phyloP scores from a whole-genome alignment of 202 grass and related monocot genomes.

The Zizania palustris region DNA sequence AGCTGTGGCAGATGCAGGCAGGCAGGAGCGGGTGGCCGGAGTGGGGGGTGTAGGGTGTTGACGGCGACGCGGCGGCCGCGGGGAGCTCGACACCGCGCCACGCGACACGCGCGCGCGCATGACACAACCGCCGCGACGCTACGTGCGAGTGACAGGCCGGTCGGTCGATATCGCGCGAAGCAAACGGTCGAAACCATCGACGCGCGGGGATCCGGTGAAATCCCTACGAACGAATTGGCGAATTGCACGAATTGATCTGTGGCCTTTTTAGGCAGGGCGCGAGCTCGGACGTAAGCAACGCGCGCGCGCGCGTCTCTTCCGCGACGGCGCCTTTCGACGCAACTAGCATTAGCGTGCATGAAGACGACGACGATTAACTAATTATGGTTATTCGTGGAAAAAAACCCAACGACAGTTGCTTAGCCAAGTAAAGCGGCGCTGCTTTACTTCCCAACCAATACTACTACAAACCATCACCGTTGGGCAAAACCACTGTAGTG shows the following conservation, averaged over 20 bases:
- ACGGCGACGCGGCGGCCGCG: slow-evolving; percentile 26
- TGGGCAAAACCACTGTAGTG: no score
- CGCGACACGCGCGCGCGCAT: neutral
- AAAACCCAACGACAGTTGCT: neutral
- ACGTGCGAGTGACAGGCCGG: neutral
- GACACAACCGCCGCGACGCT: neutral
- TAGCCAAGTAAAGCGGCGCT: neutral
- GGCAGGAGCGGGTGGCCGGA: neutral
- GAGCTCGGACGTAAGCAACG: neutral
- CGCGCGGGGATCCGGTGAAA: neutral
- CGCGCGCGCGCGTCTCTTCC: slow-evolving; percentile 28
- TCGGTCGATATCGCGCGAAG: no score
- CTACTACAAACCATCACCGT: no score
- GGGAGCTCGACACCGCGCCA: slow-evolving; percentile 36
- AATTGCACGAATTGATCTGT: no score
- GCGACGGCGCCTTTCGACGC: slow-evolving; percentile 43
- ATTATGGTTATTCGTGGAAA: neutral
- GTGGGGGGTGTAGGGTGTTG: neutral
- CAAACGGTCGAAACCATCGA: neutral
- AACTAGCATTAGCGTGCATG: slow-evolving; percentile 26
- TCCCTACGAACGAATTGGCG: neutral
- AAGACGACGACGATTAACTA: slow-evolving; percentile 35
- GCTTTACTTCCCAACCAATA: neutral
- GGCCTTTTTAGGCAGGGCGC: neutral
- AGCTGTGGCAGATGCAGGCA: no score